A percentile compares a stretch with the other conserved stretches of the same genome.
phyloP scores from a whole-genome alignment of 306 rosid species.

The Elaeagnus macrophylla region DNA sequence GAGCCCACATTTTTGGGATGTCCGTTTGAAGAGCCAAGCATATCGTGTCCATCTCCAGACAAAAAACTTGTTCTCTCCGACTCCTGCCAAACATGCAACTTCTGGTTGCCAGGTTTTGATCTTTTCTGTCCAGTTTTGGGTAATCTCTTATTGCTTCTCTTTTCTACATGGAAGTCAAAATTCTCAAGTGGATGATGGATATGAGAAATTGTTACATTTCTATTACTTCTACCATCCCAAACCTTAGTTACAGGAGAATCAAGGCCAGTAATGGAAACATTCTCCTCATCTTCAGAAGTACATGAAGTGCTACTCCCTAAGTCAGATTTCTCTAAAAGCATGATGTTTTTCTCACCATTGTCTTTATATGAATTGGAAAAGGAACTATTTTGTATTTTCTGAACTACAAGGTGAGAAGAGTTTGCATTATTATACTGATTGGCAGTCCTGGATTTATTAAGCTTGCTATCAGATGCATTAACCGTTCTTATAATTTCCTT shows the following conservation, averaged over 20 bases:
- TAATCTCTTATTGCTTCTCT: slow-evolving; percentile 43
- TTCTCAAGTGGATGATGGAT: slow-evolving; percentile 97
- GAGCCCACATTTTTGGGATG: slow-evolving; percentile 43
- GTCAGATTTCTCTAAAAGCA: slow-evolving; percentile 34
- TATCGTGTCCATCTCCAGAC: slow-evolving; percentile 95
- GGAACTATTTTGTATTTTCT: slow-evolving; percentile 25
- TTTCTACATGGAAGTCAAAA: slow-evolving; percentile 35
- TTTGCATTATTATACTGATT: slow-evolving; percentile 24
- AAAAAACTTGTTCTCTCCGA: slow-evolving; percentile 88
- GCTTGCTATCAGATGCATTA: slow-evolving; percentile 37
- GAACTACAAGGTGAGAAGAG: slow-evolving; percentile 24
- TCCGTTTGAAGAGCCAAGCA: slow-evolving; percentile 50
- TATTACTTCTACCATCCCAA: slow-evolving; percentile 83
- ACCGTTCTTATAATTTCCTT: slow-evolving; percentile 27
- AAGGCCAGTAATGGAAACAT: slow-evolving; percentile 63
- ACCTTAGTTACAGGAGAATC: slow-evolving; percentile 93
- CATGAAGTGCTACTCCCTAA: slow-evolving; percentile 65
- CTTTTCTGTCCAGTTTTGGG: slow-evolving; percentile 50
- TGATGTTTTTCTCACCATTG: slow-evolving; percentile 35
- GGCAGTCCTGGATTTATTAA: slow-evolving; percentile 29
- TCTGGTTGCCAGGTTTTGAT: slow-evolving; percentile 44
- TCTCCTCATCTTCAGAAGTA: slow-evolving; percentile 81
- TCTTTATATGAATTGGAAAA: slow-evolving; percentile 31
- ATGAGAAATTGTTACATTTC: slow-evolving; percentile 55
- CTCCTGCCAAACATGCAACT: slow-evolving; percentile 67